Percentiles rank a stretch among this genome's conserved stretches.
phyloP scores from a whole-genome alignment of 1,139 yeast species.

The Yamadazyma pseudoaaseri region DNA sequence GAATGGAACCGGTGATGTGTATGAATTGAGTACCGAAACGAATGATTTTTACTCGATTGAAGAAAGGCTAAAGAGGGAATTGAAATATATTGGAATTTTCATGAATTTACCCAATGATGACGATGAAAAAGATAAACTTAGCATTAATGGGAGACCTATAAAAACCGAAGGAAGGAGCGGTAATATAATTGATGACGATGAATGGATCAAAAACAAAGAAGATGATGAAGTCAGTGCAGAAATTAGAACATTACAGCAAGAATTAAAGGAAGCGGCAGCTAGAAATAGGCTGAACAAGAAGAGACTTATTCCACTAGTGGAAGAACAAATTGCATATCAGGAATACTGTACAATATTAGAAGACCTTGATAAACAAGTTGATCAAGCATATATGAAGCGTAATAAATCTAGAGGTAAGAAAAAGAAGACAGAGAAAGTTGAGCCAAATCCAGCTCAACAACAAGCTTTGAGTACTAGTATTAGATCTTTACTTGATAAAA shows the following conservation, averaged over 20 bases:
- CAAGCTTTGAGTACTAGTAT: constrained; percentile 74
- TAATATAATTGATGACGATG: constrained; percentile 58
- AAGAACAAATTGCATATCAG: constrained; percentile 92
- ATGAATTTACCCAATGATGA: constrained; percentile 53
- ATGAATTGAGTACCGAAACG: constrained; percentile 32
- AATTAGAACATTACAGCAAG: constrained; percentile 67
- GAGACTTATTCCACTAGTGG: constrained; percentile 68
- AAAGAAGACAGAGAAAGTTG: constrained; percentile 48
- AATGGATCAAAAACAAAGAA: constrained; percentile 78
- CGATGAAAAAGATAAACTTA: constrained; percentile 20
- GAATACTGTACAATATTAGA: constrained; percentile 88
- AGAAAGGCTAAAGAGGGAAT: constrained; percentile 81
- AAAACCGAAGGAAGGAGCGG: constrained; percentile 19
- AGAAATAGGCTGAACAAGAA: constrained; percentile 70
- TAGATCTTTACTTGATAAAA: constrained; percentile 76
- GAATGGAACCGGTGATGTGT: constrained; percentile 27
- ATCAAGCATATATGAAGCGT: constrained; percentile 86
- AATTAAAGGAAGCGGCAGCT: constrained; percentile 59
- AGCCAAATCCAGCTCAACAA: constrained; percentile 36
- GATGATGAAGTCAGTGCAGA: constrained; percentile 95
- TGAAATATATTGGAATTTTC: constrained; percentile 87
- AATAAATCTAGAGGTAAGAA: constrained; percentile 80
- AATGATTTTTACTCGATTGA: constrained; percentile 78
- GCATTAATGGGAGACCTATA: constrained; percentile 21
- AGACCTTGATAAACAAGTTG: constrained; percentile 94